Base-by-base conservation (phyloP, 106 monocot species). In the Iris macrosiphon region DNA sequence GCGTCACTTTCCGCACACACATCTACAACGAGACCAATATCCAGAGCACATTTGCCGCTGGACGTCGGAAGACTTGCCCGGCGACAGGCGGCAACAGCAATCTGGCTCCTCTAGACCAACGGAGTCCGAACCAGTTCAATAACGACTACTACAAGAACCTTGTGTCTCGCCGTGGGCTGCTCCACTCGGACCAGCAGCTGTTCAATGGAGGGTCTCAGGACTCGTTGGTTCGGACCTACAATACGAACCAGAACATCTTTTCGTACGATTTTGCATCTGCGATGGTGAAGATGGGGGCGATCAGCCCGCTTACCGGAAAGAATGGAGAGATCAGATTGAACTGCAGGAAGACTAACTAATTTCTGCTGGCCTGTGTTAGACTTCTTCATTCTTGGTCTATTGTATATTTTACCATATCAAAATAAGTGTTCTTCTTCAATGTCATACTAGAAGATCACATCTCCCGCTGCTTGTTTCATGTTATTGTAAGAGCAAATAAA, bases 121-220 rank as follows among this genome's bases (percentile, higher is more conserved):
- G 45, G 2, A 46, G 54, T 3, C 46, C 74, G 46, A 39, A 25
- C 11, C 1, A 0, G 1, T 74, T 74, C 38, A 61, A 53, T 12
- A 31, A 44, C 6, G 60, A 20, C 7, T 74, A 74, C 38, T 74
- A 26, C 54, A 22, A 52, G 2, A 61, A 29, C 3, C 32, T 74
- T 54, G 14, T 66, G 31, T 15, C 49, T 1, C 61, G 47, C 39
- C 61, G 31, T 13, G 74, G 66, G 3, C 61, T 77, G 7, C 14
- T 77, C 17, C 70, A 71, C 30, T 77, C 71, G 2, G 77, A 77
- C 16, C 70, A 77, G 31, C 49, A 57, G 63, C 38, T 75, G 20
- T 56, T 52, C 8, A 61, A 51, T 5, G 16, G 17, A 23, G 62
- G 58, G 9, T 28, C 52, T 4, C 52, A 52, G 52, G 72, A 72